Evolutionary conservation across 176 grass and related monocot species (phyloP), one percentile per base, ranked within the genome.

Genomic region (Hordeum marinum): DNA sequence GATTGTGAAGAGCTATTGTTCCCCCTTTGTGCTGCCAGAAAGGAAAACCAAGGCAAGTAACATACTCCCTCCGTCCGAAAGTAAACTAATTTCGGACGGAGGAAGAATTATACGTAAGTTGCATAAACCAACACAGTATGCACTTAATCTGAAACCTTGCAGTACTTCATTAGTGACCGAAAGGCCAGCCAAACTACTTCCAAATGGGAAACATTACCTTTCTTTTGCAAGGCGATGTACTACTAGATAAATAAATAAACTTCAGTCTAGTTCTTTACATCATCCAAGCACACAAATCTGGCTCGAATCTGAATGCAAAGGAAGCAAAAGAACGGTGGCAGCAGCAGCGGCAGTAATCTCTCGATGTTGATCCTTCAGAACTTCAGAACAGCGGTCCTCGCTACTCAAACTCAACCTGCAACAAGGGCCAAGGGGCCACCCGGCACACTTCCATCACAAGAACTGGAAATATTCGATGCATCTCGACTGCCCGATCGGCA

Each of bases 381-480:
- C n/a, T 20, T 63, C 77, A 29, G 26, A 64, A 50, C 55, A 54
- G 52, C 39, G n/a, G n/a, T 40, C 42, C n/a, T 42, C 68, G 25
- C 78, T 52, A 65, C 43, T 67, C 23, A 88, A 73, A 46, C 25
- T 75, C 27, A 35, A 60, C 29, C 39, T 23, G 23, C 76, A 62
- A 11, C 40, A 21, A 36, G 72, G 17, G 63, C 78, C 71, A 70
- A 59, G 17, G 8, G n/a, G 27, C 4, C 43, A 13, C 15, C 21
- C 9, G 76, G 57, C 32, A 72, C 26, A 24, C 35, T 87, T 67
- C 35, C 35, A 27, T 90, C 84, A 90, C 89, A 91, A 80, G 80
- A 91, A 91, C 39, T 91, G 89, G 63, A 91, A 91, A 50, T 76
- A 90, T 85, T 90, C 89, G 31, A 90, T 90, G 89, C 85, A 87